Evolutionary conservation across 2,329 filamentous ascomycete species (phyloP), one percentile per base, ranked within the genome.

Genomic region (Penicillium sp.): DNA sequence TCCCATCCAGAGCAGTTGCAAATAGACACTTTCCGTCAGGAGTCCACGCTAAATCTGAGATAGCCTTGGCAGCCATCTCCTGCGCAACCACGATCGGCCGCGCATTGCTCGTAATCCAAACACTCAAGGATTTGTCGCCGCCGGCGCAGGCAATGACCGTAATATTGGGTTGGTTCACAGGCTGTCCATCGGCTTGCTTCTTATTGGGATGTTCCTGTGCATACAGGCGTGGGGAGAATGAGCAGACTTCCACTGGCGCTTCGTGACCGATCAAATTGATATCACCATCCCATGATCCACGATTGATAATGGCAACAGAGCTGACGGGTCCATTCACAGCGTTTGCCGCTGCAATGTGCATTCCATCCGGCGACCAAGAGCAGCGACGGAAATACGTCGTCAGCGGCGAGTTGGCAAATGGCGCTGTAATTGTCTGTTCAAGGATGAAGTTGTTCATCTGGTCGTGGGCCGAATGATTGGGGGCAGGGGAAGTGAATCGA

Each of bases 241-340:
- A 89, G 75, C 92, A 96, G 3, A 99, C 93, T 72, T 99, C 93
- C 0, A 95, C 93, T 0, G 93, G 93, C 0, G 89, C 92, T 76
- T 99, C 93, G 66, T 99, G 93, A 8, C 93, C 93, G 53, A 99
- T 96, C 52, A 99, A 72, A 67, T 95, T 96, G 73, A 97, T 97
- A 64, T 99, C 90, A 56, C 89, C 90, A 63, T 95, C 90, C 93
- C 95, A 99, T 31, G 82, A 82, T 14, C 88, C 87, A 59, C 93
- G 86, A 65, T 93, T 90, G 48, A 99, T 89, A 50, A 99, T 97
- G 4, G 93, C 92, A 28, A 97, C 92, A 0, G 92, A 95, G 73
- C 89, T 96, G 19, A 99, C 93, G 1, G 93, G 95, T 0, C 93
- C 93, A 65, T 99, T 99, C 16, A 95, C 91, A 0, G 93, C 91